Evolutionary conservation across 345 rosid genomes (phyloP), one percentile per base, ranked within the genome.

Genomic region (Laguncularia racemosa): DNA sequence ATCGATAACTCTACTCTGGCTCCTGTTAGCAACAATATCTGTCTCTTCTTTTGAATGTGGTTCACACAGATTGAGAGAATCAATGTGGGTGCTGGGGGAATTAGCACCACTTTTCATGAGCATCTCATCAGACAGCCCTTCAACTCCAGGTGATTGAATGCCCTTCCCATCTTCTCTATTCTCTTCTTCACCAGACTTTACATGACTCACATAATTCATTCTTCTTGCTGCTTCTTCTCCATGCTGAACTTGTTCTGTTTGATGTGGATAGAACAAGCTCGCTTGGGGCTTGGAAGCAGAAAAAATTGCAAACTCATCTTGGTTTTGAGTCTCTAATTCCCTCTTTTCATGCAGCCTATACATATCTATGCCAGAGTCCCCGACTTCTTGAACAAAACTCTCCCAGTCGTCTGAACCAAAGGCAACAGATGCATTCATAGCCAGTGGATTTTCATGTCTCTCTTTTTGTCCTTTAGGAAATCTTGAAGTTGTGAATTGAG

Each of bases 371-470:
- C 21, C 52, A 58, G 55, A 59, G 48, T 68, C 74, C 16, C 75
- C 78, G 0, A 77, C 75, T 79, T 85, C 82, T 72, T 59, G 84
- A 76, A 83, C 96, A 74, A 83, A 93, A 67, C 82, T 96, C 72
- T 86, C 85, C 93, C 96, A 89, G 67, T 93, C 99, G 58, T 73
- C 78, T 12, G 78, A 78, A 73, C 97, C 99, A 73, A 81, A 93
- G 15, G 96, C 97, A 52, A 84, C 84, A 17, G 91, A 77, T 0
- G 97, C 80, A 67, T 73, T 81, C 48, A 93, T 78, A 59, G 71
- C 67, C 62, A 93, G 77, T 3, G 95, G 88, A 73, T 80, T 83
- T 66, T 67, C 75, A 38, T 75, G 70, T 62, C 58, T 65, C 38
- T 57, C 40, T 65, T 60, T 73, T 28, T 26, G 59, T 53, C 69